Base-by-base conservation (phyloP, 306 rosid genomes). In the Corylus avellana region DNA sequence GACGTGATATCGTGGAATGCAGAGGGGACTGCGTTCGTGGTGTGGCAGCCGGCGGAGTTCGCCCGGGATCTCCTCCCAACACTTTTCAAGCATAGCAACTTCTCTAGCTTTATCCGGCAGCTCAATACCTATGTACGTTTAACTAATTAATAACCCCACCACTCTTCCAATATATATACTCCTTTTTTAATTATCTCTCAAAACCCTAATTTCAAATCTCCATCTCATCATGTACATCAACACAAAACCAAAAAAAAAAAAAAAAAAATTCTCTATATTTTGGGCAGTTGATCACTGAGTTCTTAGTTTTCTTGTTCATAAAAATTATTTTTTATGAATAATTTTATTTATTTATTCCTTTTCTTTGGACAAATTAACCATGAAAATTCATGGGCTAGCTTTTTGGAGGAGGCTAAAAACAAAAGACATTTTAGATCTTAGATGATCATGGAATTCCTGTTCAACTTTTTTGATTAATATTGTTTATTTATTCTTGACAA, bases 21-120 rank as follows among this genome's bases (percentile, higher is more conserved):
- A 0, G 90, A 91, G 0, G 98, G 98, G 4, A 84, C 95, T 14
- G 91, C 97, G 12, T 92, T 94, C 14, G 90, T 94, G 25, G 98
- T 94, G 86, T 94, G 98, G 98, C 98, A 86, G 77, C 93, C 95
- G 75, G 88, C 87, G 57, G 98, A 94, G 85, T 94, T 94, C 72
- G 88, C 98, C 54, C 88, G 91, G 48, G 97, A 94, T 89, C 95
- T 94, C 82, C 97, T 94, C 44, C 98, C 98, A 3, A 94, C 95
- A 0, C 90, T 92, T 89, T 94, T 94, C 94, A 94, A 94, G 80
- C 98, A 94, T 44, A 91, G 92, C 91, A 94, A 94, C 84, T 94
- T 94, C 87, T 94, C 98, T 49, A 92, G 98, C 92, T 94, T 94
- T 84, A 95, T 94, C 11, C 91, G 98, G 35, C 98, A 94, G 82